Base-by-base conservation (phyloP, 192 early-diverging fungal genomes). In the Linnemannia schmuckeri region DNA sequence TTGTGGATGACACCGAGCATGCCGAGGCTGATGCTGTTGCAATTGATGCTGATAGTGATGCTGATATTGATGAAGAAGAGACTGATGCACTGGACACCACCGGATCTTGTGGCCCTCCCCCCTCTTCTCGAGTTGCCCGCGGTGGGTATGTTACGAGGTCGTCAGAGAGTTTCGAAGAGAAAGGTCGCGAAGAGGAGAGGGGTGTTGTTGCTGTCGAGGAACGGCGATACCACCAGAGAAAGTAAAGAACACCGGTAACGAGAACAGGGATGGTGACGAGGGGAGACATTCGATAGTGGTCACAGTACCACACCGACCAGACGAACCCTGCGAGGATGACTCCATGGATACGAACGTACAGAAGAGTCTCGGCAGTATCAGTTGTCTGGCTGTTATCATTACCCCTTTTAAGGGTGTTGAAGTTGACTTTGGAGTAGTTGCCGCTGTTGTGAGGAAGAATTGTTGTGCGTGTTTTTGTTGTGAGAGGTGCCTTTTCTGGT, bases 241-340 rank as follows among this genome's bases (percentile, higher is more conserved):
- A 66, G 27, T 27, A 66, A 13, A 66, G 15, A 15, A 54, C 69
- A 0, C 80, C 74, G 12, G 33, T 35, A 38, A 76, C 0, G 38
- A 76, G 37, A 38, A 82, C 17, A 24, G 18, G 30, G 17, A 57
- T 3, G 1, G 80, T 76, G 44, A 71, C 0, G 37, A n/a, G 2
- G 27, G 75, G 80, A 33, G 52, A 24, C 2, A 70, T 24, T 1
- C 20, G 80, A 33, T 82, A 82, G 68, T 76, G 80, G 37, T 82
- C 80, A 74, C 80, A 82, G 69, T 74, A 82, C 80, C 80, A 82
- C 13, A 82, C 3, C 2, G 46, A 44, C 74, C 44, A 82, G 15
- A 61, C 24, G 37, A 76, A 72, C 3, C 75, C 38, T 33, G 41
- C 40, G 4, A 72, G 7, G 17, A 40, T 13, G 54, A 72, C 54